Evolutionary conservation across 805 yeast species (phyloP), one percentile per base, ranked within the genome.

Genomic region (Starmera pachycereana): DNA sequence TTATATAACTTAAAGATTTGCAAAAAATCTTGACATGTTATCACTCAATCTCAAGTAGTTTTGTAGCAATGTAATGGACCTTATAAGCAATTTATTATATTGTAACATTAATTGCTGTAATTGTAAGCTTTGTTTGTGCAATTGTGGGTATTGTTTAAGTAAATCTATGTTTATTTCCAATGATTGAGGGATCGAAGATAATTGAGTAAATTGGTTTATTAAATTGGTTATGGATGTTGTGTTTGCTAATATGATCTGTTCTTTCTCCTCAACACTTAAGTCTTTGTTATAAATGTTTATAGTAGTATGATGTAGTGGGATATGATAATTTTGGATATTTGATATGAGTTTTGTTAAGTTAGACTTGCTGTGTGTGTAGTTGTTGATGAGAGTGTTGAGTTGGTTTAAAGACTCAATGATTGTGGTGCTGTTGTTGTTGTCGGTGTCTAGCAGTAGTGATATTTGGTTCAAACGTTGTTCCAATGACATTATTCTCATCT

Each of bases 41-140:
- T 43, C 46, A 27, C 41, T 43, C 30, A 53, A 18, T n/a, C 50
- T 44, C 10, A 53, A 35, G 29, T 43, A 53, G 36, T 54, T 54
- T 33, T 51, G 55, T 12, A 53, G 29, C 14, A 53, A 9, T 8
- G 43, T 43, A 3, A 53, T 42, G 2, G 56, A 49, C 9, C 53
- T 39, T 4, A 53, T 40, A 4, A 55, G 30, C 25, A 55, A 33
- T 12, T 33, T 39, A 30, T 55, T 53, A 35, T 54, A 54, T 25
- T 43, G 31, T 14, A 51, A 22, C 39, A 49, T 51, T 29, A 50
- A 30, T 8, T 33, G 8, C 8, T 37, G 33, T 8, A 53, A 30
- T n/a, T 42, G 41, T 6, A 35, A 16, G 6, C 14, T 13, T 7
- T 9, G 10, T 32, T 31, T 10, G 6, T 31, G 14, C 14, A 16